Evolutionary conservation across 1,284 basidiomycete species (phyloP), one percentile per base, ranked within the genome.

Genomic region (Tilletia caries): DNA sequence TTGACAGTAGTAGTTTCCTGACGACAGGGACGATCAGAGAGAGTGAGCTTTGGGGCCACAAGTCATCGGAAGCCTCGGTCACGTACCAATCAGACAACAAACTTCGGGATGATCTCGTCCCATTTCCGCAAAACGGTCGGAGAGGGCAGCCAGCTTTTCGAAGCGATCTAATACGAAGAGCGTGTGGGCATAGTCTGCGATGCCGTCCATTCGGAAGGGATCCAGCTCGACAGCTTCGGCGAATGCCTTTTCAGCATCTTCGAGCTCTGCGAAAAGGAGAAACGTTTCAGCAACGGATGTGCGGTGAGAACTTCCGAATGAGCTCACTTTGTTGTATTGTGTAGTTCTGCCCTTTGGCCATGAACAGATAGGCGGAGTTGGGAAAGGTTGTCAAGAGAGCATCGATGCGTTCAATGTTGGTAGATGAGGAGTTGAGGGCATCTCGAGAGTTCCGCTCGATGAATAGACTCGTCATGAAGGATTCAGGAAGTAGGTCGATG

Each of bases 101-200:
- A 97, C 82, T 92, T 91, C 80, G 2, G 81, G 74, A 33, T 75
- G 70, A 60, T 81, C 77, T 34, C 72, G 70, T 50, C 77, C 79
- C 18, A 77, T 73, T 32, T 77, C 71, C 54, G 76, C 75, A 58
- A 82, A 78, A 44, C 75, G 75, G 72, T 96, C 93, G 12, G 95
- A 95, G 29, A 99, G 87, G 81, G 91, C 90, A 15, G 94, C 93
- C 41, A 99, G 86, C 82, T 95, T 93, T 37, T 92, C 87, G 48
- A 88, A 88, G 77, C 93, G 93, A 78, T 95, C 92, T 69, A 92
- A 92, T 4, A 98, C 93, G 84, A 98, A 98, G 50, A 98, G 87
- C 79, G 98, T 95, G 82, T 98, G 97, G 68, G 94, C 96, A 83
- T 93, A 95, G 67, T 97, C 90, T 81, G 98, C 95, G 66, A 98